Evolutionary conservation across 2,329 filamentous ascomycete genomes (phyloP), one percentile per base, ranked within the genome.

Genomic region (Thelonectria blattea): DNA sequence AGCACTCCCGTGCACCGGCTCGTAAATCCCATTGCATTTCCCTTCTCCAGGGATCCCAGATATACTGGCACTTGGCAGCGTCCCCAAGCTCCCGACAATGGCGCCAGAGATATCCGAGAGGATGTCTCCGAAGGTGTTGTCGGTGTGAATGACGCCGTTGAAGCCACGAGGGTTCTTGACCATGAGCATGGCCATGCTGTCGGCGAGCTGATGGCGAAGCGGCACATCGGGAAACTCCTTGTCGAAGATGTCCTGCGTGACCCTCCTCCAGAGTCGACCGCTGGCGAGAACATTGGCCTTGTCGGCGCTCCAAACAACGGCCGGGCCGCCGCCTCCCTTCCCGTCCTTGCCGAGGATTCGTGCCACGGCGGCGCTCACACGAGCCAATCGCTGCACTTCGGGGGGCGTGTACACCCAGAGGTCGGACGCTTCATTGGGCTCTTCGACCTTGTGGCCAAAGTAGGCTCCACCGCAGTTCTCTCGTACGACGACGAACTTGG

Each of bases 1-100:
- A 2, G 90, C 90, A 53, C 72, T 85, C 79, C 88, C 90, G 72
- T 92, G 90, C 56, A 92, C 91, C 4, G 90, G 90, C 78, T 92
- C 90, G 71, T 91, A 92, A 67, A 92, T 91, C 62, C 89, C 89
- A 67, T 90, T 91, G 68, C 74, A 77, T n/a, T 66, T 68, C n/a
- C 70, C 72, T 17, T 75, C 62, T 2, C 74, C 72, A 0, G 78
- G 77, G 2, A 81, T 73, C 2, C 78, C 81, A 0, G 76, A 74
- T 2, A 81, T 72, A 48, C 77, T 80, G 3, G 80, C 80, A 52
- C 78, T 80, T 0, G 80, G 81, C 0, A 82, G 68, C 1, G 78
- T 69, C 1, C 80, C 80, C 1, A 83, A 74, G 1, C 75, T 81
- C 18, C 80, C 80, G 0, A 76, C 76, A 46, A 83, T 74, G n/a